These are phyloP conservation scores for Phytophthora aleatoria DNA, from an alignment of 352 stramenopile genomes.

Conservation along the genomic window DNA sequence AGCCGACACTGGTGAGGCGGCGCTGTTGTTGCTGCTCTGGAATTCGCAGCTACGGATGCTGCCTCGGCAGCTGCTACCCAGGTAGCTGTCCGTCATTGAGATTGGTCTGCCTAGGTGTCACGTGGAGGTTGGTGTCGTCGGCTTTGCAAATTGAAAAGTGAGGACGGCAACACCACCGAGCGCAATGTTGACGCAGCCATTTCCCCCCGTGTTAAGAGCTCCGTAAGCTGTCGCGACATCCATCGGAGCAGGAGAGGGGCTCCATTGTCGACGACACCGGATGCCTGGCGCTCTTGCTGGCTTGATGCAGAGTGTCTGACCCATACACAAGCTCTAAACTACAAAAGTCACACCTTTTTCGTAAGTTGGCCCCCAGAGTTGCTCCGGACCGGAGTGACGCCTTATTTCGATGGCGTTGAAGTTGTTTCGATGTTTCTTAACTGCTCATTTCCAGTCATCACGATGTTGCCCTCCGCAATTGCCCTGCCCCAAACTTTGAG, in stretches of 20 bases:
- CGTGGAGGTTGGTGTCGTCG: neutral
- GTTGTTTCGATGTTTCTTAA: slow-evolving; percentile 18
- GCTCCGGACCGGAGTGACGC: neutral
- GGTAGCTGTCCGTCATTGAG: slow-evolving; percentile 39
- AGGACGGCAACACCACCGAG: slow-evolving; percentile 12
- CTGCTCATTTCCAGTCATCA: slow-evolving; percentile 17
- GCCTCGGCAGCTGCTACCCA: slow-evolving; percentile 33
- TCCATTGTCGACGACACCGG: slow-evolving; percentile 24
- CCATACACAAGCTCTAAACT: neutral
- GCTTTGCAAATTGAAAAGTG: slow-evolving; percentile 32
- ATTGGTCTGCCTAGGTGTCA: neutral
- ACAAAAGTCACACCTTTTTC: slow-evolving; percentile 27
- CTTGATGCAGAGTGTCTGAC: slow-evolving; percentile 26
- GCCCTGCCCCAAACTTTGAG: neutral
- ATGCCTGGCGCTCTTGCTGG: slow-evolving; percentile 42
- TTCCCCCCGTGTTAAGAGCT: slow-evolving; percentile 10
- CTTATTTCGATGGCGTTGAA: slow-evolving; percentile 21
- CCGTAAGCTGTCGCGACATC: slow-evolving; percentile 1
- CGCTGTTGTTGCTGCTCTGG: slow-evolving; percentile 41
- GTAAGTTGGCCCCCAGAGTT: slow-evolving; percentile 11
- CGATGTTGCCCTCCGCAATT: neutral
- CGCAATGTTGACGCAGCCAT: slow-evolving; percentile 19
- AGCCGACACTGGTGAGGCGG: slow-evolving; percentile 30
- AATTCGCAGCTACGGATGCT: slow-evolving; percentile 43
- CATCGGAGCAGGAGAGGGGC: neutral